phyloP scores from a whole-genome alignment of 768 basidiomycete genomes.

The Russula lepida region DNA sequence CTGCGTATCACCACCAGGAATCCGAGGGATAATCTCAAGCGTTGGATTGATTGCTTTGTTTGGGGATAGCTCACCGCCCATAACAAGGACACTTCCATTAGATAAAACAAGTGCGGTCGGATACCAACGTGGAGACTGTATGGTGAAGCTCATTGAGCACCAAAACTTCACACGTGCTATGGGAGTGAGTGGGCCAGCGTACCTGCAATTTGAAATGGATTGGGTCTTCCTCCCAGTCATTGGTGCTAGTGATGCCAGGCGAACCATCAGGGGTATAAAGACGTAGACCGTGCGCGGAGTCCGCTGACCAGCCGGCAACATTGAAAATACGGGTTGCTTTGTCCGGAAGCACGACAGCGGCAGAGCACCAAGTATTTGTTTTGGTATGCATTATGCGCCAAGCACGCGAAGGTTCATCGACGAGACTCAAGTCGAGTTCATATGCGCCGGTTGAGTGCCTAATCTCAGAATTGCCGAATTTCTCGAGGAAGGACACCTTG shows the following conservation, averaged over 20 bases:
- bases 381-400: constrained; percentile 75
- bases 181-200: constrained; percentile 3
- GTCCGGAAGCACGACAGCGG: constrained; percentile 63
- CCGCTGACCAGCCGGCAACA: constrained; percentile 60
- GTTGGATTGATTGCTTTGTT: constrained; percentile 60
- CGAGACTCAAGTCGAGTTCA: constrained; percentile 61
- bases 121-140: constrained; percentile 61
- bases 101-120: constrained; percentile 58
- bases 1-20: constrained; percentile 52
- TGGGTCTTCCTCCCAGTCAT: constrained; percentile 73
- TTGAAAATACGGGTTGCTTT: constrained; percentile 58
- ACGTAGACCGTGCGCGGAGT: constrained; percentile 67
- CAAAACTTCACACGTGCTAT: neutral
- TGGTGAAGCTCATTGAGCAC: neutral
- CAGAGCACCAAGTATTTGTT: constrained; percentile 76
- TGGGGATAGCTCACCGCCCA: constrained; percentile 68
- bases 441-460: constrained; percentile 69
- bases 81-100: constrained; percentile 65
- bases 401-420: constrained; percentile 34
- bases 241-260: constrained; percentile 60
- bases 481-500: constrained; percentile 76
- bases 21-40: constrained; percentile 63
- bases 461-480: constrained; percentile 53
- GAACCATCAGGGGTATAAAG: constrained; percentile 64
- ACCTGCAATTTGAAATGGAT: constrained; percentile 54